Conservation (phyloP, 2,329 filamentous ascomycete genomes). For the Colletotrichum tropicicola region DNA sequence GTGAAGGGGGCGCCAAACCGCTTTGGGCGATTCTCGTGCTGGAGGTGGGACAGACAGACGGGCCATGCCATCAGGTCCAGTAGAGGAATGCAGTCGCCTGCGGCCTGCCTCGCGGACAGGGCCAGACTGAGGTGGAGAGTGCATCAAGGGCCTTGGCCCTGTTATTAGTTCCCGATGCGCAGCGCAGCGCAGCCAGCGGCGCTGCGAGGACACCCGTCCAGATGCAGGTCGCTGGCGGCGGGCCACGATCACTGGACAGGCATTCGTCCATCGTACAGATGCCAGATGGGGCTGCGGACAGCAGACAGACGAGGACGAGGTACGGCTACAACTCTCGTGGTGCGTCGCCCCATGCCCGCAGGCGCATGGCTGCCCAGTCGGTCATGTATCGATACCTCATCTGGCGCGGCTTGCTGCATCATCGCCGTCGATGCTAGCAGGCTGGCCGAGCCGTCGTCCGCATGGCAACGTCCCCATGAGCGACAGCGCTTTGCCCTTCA, state of each 20-base stretch:
- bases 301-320: not conserved
- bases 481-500: too few relatives aligned
- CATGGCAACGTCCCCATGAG: constrained; percentile 9
- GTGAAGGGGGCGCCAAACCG: constrained; percentile 34
- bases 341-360: constrained; percentile 31
- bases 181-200: constrained; percentile 10
- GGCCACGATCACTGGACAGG: not conserved
- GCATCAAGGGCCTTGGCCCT: constrained; percentile 12
- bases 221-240: constrained; percentile 12
- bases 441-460: too few relatives aligned
- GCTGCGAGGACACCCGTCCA: constrained; percentile 9
- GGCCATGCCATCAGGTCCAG: constrained; percentile 21
- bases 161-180: constrained; percentile 27
- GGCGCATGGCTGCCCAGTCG: constrained; percentile 48
- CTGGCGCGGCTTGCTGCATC: not conserved
- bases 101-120: too few relatives aligned
- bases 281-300: constrained; percentile 23
- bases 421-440: not conserved
- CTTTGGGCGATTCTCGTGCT: constrained; percentile 27
- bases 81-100: constrained; percentile 8
- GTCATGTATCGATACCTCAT: constrained; percentile 44
- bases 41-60: constrained; percentile 26
- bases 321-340: constrained; percentile 31
- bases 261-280: constrained; percentile 28
- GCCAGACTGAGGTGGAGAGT: constrained; percentile 16